A percentile compares a stretch with the other conserved stretches of the same genome.
Evolutionary conservation across 164 flowering plant genomes (phyloP).

Genomic region (Paratinospora sagittata): DNA sequence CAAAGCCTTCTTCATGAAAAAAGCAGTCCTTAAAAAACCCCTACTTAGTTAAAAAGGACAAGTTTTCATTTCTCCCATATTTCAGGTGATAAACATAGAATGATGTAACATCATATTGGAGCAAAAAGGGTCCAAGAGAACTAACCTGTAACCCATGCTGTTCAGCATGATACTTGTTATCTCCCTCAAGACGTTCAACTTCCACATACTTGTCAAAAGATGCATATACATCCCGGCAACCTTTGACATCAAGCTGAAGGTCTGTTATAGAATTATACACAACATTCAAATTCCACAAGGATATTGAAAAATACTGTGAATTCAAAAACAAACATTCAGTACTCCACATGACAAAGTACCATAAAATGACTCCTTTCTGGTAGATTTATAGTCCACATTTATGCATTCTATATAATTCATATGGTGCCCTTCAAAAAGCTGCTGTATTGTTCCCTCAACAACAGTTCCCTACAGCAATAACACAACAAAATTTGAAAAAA

Average conservation of each 20-base stretch:
- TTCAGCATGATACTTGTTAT: slow-evolving; percentile 94
- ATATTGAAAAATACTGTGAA: neutral
- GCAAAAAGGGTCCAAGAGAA: neutral
- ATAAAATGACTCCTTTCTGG: slow-evolving; percentile 93
- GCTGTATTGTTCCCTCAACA: slow-evolving; percentile 91
- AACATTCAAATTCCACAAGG: slow-evolving; percentile 6
- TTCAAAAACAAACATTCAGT: neutral
- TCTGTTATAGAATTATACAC: slow-evolving; percentile 36
- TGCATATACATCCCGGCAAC: slow-evolving; percentile 90
- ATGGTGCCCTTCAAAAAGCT: slow-evolving; percentile 91
- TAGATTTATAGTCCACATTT: slow-evolving; percentile 90
- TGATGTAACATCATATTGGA: neutral
- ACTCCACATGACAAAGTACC: slow-evolving; percentile 43
- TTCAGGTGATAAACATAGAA: too few species aligned
- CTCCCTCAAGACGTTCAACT: slow-evolving; percentile 92
- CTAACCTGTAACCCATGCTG: slow-evolving; percentile 84
- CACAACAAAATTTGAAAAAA: too few species aligned
- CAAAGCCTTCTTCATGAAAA: neutral
- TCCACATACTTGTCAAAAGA: slow-evolving; percentile 95
- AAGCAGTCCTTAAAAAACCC: neutral
- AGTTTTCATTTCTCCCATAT: neutral
- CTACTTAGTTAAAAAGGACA: neutral
- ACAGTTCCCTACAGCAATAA: slow-evolving; percentile 71
- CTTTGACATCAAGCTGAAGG: slow-evolving; percentile 96
- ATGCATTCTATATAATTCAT: slow-evolving; percentile 96